phyloP scores from a whole-genome alignment of 345 rosid genomes.

The Camelina sativa region DNA sequence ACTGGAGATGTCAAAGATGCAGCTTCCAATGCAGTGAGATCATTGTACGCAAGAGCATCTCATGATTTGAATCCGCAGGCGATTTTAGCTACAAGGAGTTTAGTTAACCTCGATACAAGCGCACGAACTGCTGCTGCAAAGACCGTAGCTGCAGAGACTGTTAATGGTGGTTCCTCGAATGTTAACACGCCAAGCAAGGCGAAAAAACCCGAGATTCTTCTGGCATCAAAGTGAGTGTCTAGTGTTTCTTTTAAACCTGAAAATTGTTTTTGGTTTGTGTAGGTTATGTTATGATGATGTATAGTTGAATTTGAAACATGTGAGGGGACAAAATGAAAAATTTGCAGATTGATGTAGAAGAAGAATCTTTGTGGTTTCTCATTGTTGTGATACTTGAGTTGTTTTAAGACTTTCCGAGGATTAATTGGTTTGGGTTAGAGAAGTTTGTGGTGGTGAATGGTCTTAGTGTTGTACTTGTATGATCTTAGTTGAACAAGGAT shows the following conservation, averaged over 20 bases:
- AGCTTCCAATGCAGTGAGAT: constrained; percentile 74
- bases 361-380: constrained; percentile 9
- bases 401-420: background rate
- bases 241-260: constrained; percentile 35
- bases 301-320: constrained; percentile 29
- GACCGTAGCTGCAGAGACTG: constrained; percentile 52
- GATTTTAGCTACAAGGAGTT: constrained; percentile 78
- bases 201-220: constrained; percentile 81
- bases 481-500: background rate
- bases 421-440: constrained; percentile 24
- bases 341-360: constrained; percentile 28
- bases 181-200: constrained; percentile 83
- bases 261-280: constrained; percentile 10
- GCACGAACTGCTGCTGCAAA: constrained; percentile 61
- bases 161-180: constrained; percentile 59
- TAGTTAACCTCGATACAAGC: constrained; percentile 82
- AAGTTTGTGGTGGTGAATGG: constrained; percentile 7
- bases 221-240: constrained; percentile 80
- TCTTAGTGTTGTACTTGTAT: constrained; percentile 3
- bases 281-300: constrained; percentile 36
- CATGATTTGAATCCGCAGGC: constrained; percentile 95
- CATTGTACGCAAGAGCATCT: constrained; percentile 88
- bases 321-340: background rate
- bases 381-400: constrained; percentile 27
- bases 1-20: constrained; percentile 73